Base-by-base conservation (phyloP, 805 yeast genomes). In the Candida rishiriensis region DNA sequence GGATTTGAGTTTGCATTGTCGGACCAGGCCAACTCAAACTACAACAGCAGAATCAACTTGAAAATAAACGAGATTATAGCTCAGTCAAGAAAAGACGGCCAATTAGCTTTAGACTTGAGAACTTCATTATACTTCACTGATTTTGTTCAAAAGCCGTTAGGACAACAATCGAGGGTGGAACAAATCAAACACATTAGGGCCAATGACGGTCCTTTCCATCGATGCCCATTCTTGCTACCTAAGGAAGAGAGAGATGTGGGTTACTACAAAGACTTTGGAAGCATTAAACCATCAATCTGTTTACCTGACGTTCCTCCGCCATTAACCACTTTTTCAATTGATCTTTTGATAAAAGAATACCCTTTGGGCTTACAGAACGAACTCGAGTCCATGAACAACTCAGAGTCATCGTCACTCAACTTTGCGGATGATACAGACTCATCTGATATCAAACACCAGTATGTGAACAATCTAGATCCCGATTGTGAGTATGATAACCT, bases 131-230 rank as follows among this genome's bases (percentile, higher is more conserved):
- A 69, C 12, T 50, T 82, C 13, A 78, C 88, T 2, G 74, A 81
- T 47, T 83, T 88, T 50, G 66, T 73, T 17, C 81, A 78, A 46
- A 77, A 76, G 43, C 63, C 67, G 11, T 68, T 78, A 46, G 73
- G 73, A 49, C 60, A 59, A 0, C 71, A 72, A 11, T 74, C 76
- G 36, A 63, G 78, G 41, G 55, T 57, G 10, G 55, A 65, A 15
- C 97, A 90, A 59, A 81, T 81, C 41, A 68, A 70, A 2, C 95
- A 86, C 60, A 64, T 90, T 1, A 65, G 76, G 15, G 51, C 68
- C 7, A 85, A 88, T 54, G 99, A 93, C 69, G 85, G 86, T 0
- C 88, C 96, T 0, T 88, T 79, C 49, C 93, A 88, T 52, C 66
- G 99, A 43, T 69, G 81, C 16, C 83, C 93, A 0, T 90, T 88